These are phyloP conservation scores for Russula emetica DNA, from an alignment of 768 basidiomycete genomes.

Conservation along the genomic window DNA sequence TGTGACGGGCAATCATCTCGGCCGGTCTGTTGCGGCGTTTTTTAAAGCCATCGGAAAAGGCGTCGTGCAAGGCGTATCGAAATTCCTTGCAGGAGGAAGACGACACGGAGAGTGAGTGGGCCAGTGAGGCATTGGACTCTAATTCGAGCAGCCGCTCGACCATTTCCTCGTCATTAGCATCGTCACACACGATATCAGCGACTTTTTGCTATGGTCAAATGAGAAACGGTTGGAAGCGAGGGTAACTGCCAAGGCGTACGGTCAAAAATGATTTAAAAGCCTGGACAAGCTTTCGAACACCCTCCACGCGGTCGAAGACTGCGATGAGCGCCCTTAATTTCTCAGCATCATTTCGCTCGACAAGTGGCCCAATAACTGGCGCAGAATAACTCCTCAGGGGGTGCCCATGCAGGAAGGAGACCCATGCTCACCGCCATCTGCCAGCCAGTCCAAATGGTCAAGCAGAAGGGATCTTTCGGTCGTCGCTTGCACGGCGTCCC, in stretches of 20 bases:
- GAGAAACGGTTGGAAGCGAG: neutral
- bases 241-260: conserved; percentile 37
- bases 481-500: conserved; percentile 46
- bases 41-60: conserved; percentile 72
- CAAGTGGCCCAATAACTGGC: conserved; percentile 51
- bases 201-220: conserved; percentile 47
- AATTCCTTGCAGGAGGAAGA: conserved; percentile 43
- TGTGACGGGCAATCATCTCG: conserved; percentile 87
- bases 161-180: conserved; percentile 67
- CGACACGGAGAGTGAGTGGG: conserved; percentile 51
- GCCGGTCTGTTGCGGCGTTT: conserved; percentile 77
- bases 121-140: conserved; percentile 53
- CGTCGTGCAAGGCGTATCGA: conserved; percentile 62
- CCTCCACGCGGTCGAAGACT: conserved; percentile 56
- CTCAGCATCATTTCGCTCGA: conserved; percentile 44
- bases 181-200: conserved; percentile 60
- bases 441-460: conserved; percentile 43
- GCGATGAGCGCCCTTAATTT: conserved; percentile 52
- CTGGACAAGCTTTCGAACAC: conserved; percentile 48
- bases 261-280: conserved; percentile 62
- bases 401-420: too few relatives aligned
- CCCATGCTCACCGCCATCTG: conserved; percentile 36
- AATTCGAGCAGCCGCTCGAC: conserved; percentile 65
- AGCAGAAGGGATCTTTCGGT: conserved; percentile 52
- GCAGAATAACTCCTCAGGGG: neutral